Evolutionary conservation across 805 yeast genomes (phyloP), one percentile per base, ranked within the genome.

Genomic region (Zygosaccharomyces rouxii): DNA sequence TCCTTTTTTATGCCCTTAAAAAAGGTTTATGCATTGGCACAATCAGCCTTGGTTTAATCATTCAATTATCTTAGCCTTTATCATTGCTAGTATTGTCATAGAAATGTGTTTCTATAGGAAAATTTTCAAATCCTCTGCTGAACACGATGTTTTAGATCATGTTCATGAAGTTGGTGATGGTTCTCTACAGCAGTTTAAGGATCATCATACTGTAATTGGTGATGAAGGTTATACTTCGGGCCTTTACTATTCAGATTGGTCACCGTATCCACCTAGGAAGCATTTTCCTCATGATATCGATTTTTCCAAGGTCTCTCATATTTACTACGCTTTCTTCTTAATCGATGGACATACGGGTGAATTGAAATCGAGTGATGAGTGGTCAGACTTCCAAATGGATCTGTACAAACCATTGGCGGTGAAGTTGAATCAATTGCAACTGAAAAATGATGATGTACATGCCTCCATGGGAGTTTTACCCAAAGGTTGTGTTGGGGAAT

Each of bases 261-360:
- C 85, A 0, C 79, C 83, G 14, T 87, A 88, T 59, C 73, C 67
- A 25, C 72, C 80, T 29, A 73, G 86, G 50, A 67, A 68, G 53
- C 87, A 77, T 66, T 69, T 66, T 46, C 94, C 86, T 1, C 66
- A 67, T 18, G 81, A 85, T 47, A 76, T 90, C 5, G 87, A 90
- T 2, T 64, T 76, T 1, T 63, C 73, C 0, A 56, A 64, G 9
- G 61, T 86, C 0, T 80, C 95, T 16, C 86, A 87, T 53, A 64
- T 94, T 1, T 82, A 83, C 58, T 94, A 86, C 64, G 86, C 97
- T 0, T 92, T 92, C 64, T 72, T 86, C 43, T 69, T 76, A 29
- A 74, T 89, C 4, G 78, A 83, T 54, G 57, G 72, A 0, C 58
- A 60, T 0, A 67, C 83, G 0, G 90, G 95, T 0, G 66, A 60